Evolutionary conservation across 23 red algal species (phyloP).

Genomic region (Gracilaria gracilis): DNA sequence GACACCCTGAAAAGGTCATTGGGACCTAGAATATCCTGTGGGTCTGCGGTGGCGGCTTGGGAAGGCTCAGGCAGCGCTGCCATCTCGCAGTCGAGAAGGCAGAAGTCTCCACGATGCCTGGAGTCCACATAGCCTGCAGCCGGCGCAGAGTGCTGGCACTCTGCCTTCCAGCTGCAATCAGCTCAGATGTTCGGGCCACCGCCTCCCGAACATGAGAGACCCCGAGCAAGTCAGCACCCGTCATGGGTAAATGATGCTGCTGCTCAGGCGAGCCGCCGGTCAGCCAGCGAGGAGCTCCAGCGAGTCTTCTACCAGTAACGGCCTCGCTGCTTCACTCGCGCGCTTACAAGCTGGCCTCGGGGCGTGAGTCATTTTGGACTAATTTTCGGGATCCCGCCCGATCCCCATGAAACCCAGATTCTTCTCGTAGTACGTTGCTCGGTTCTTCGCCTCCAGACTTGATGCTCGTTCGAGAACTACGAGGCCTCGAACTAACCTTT

Average conservation of each 20-base stretch:
- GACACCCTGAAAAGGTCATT: not conserved
- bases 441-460: not conserved
- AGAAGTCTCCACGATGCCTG: not conserved
- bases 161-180: not conserved
- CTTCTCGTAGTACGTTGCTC: slow-evolving; percentile 4
- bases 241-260: not conserved
- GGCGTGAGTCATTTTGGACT: not conserved
- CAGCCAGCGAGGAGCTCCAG: not conserved
- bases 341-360: not conserved
- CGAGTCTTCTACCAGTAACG: slow-evolving; percentile 2
- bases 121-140: not conserved
- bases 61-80: not conserved
- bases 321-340: not conserved
- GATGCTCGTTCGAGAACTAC: not conserved
- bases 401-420: slow-evolving; percentile 27
- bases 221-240: not conserved
- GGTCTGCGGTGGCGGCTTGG: not conserved
- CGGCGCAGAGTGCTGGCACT: not conserved
- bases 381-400: too few species aligned
- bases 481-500: not conserved
- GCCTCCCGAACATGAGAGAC: not conserved
- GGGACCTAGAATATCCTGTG: too few species aligned
- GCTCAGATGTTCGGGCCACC: not conserved
- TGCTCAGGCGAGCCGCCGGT: not conserved
- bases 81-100: not conserved